phyloP scores from a whole-genome alignment of 768 basidiomycete genomes.

The Leucogyrophana mollusca region DNA sequence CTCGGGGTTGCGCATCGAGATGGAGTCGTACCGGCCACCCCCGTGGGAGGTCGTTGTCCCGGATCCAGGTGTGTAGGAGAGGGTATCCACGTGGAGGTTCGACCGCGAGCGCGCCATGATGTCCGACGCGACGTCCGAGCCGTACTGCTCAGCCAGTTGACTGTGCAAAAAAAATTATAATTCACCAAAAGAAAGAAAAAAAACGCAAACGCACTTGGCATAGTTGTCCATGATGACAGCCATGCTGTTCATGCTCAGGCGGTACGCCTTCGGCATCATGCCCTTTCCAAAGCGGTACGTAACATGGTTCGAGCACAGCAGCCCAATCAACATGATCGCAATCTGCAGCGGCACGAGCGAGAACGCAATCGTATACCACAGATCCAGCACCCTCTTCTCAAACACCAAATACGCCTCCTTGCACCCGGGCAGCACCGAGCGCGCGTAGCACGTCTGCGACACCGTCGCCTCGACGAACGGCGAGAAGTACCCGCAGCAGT shows the following conservation, averaged over 20 bases:
- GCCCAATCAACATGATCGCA: conserved; percentile 54
- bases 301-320: conserved; percentile 81
- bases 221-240: conserved; percentile 85
- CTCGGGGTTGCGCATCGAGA: not conserved
- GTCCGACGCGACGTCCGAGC: conserved; percentile 59
- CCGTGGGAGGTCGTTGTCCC: not conserved
- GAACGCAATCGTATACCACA: conserved; percentile 70
- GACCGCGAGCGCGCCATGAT: conserved; percentile 56
- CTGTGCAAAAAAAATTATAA: conserved; percentile 31
- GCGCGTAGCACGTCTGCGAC: conserved; percentile 70
- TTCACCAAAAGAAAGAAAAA: not conserved
- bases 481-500: conserved; percentile 80
- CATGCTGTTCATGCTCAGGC: conserved; percentile 71
- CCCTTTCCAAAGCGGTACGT: conserved; percentile 88
- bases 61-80: conserved; percentile 4
- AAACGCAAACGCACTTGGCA: conserved; percentile 53
- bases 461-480: conserved; percentile 81
- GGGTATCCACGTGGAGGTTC: conserved; percentile 42
- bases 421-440: conserved; percentile 72
- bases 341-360: conserved; percentile 69
- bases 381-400: conserved; percentile 50
- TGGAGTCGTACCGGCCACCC: conserved; percentile 3
- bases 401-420: conserved; percentile 62
- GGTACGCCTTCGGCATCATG: conserved; percentile 83
- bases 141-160: conserved; percentile 75